These are phyloP conservation scores for Davidsoniella neocaledoniae DNA, from an alignment of 2,329 filamentous ascomycete species.

Conservation along the genomic window DNA sequence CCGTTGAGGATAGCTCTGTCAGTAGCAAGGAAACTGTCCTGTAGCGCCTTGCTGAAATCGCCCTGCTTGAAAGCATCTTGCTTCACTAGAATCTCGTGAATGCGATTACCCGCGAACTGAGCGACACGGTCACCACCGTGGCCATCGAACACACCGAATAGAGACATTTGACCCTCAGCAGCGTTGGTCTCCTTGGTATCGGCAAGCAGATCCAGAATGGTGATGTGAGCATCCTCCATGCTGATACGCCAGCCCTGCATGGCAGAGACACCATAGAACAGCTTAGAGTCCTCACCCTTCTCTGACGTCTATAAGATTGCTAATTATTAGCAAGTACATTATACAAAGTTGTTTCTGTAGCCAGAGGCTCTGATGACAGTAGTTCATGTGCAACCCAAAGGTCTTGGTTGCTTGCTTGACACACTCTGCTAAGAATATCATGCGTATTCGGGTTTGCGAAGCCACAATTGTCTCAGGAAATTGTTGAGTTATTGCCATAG, in stretches of 20 bases:
- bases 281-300: conserved; percentile 79
- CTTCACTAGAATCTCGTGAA: conserved; percentile 87
- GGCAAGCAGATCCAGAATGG: conserved; percentile 57
- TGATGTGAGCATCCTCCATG: conserved; percentile 95
- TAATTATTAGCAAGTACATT: conserved; percentile 2
- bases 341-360: too few relatives aligned
- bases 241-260: conserved; percentile 99
- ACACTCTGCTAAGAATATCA: too few relatives aligned
- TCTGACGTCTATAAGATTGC: conserved; percentile 54
- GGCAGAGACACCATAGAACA: conserved; percentile 85
- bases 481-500: too few relatives aligned
- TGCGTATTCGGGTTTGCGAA: too few relatives aligned
- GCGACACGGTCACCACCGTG: conserved; percentile 96
- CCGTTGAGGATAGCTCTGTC: conserved; percentile 91
- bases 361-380: too few relatives aligned
- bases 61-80: conserved; percentile 85
- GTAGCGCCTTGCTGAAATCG: conserved; percentile 87
- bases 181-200: conserved; percentile 35
- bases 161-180: conserved; percentile 62
- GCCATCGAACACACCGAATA: conserved; percentile 96
- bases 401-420: too few relatives aligned
- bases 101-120: conserved; percentile 76
- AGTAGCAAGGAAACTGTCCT: conserved; percentile 92
- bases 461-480: too few relatives aligned
- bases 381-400: too few relatives aligned